phyloP scores from a whole-genome alignment of 345 rosid species.

The Eucalyptus melliodora region DNA sequence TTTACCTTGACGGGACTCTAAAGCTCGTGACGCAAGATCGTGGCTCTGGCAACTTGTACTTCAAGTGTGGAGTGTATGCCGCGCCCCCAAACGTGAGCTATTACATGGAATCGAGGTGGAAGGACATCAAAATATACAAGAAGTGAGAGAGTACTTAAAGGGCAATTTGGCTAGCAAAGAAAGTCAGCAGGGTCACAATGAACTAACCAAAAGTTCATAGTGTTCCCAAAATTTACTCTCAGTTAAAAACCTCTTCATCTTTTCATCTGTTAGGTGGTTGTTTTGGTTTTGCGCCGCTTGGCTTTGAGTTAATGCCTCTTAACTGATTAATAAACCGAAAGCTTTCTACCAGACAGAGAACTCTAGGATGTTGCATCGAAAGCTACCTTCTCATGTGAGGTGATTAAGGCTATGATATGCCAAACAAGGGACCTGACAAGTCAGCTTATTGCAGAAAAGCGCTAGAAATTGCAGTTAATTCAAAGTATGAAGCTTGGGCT shows the following conservation, averaged over 20 bases:
- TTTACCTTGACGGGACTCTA: conserved; percentile 2
- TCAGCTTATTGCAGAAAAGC: background rate
- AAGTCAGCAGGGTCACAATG: background rate
- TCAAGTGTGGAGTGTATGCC: conserved; percentile 27
- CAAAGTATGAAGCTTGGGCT: background rate
- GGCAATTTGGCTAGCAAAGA: background rate
- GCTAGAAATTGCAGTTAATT: background rate
- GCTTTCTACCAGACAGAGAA: background rate
- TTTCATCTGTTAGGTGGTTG: background rate
- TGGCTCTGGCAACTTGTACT: conserved; percentile 8
- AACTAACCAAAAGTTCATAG: background rate
- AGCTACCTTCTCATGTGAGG: background rate
- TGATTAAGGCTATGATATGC: background rate
- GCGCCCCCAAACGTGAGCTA: conserved; percentile 10
- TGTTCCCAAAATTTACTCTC: background rate
- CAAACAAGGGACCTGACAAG: background rate
- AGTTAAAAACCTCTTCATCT: background rate
- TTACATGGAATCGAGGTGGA: conserved; percentile 25
- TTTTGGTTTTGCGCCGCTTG: background rate
- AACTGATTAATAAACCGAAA: background rate
- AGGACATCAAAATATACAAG: conserved; percentile 17
- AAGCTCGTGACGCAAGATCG: conserved; percentile 2
- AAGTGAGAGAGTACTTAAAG: background rate
- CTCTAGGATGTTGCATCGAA: background rate
- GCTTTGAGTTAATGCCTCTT: background rate